These are phyloP conservation scores for Inonotus obliquus DNA, from an alignment of 1,284 basidiomycete genomes.

Conservation along the genomic window DNA sequence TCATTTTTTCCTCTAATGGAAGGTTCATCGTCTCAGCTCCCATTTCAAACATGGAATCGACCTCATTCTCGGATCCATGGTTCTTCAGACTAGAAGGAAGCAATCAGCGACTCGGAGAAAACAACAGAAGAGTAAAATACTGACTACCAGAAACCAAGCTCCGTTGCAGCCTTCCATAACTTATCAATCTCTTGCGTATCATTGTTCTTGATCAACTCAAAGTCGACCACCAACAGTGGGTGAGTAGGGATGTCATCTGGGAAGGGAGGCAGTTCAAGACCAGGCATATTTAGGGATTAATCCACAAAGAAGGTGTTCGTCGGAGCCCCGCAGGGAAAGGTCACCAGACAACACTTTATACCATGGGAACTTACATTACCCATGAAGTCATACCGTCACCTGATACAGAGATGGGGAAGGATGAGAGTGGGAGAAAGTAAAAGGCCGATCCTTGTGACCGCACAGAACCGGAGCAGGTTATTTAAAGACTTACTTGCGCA, in stretches of 20 bases:
- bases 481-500: no score
- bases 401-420: no score
- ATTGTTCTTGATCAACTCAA: constrained; percentile 33
- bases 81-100: constrained; percentile 47
- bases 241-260: constrained; percentile 45
- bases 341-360: not conserved
- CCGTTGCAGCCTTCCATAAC: constrained; percentile 48
- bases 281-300: constrained; percentile 21
- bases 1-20: constrained; percentile 57
- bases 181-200: constrained; percentile 37
- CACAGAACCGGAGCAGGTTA: no score
- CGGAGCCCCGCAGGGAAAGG: not conserved
- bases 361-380: not conserved
- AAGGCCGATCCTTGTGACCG: no score
- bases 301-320: not conserved
- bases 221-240: constrained; percentile 50
- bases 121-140: constrained; percentile 23
- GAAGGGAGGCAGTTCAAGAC: constrained; percentile 36
- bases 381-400: not conserved
- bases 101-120: not conserved
- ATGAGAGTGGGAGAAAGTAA: no score
- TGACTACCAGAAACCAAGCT: constrained; percentile 53
- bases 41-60: constrained; percentile 54
- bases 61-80: constrained; percentile 52
- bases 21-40: constrained; percentile 53